Evolutionary conservation across 1,284 basidiomycete species (phyloP), one percentile per base, ranked within the genome.

Genomic region (Ganoderma sinense): DNA sequence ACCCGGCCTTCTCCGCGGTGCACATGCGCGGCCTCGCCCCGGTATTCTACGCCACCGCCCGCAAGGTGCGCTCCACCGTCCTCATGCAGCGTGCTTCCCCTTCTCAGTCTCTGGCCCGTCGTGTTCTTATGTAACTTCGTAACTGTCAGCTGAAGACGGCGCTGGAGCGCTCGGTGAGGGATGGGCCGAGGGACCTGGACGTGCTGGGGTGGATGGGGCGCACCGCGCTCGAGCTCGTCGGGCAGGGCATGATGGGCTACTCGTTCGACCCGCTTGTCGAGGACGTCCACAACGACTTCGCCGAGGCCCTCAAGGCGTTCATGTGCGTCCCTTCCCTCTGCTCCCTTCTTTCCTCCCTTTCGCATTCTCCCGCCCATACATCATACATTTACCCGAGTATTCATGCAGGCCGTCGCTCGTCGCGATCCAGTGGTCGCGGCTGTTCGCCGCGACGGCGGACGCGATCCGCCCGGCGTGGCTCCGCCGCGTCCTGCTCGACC

Each of bases 221-320:
- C 39, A n/a, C n/a, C n/a, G n/a, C n/a, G n/a, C n/a, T n/a, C n/a
- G n/a, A n/a, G n/a, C n/a, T n/a, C n/a, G n/a, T 79, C 33, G 78
- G 78, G 10, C 77, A 77, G 65, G 78, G 74, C 13, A 76, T 74
- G 2, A 70, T 81, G 13, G 80, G 79, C 5, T 75, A 78, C 64
- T 75, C 76, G 7, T 80, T 80, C 67, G 73, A 77, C 63, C 71
- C 76, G 1, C 74, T 79, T 20, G 72, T 70, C 23, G 69, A 68
- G 18, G 64, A 73, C 10, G 55, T 40, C 14, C 64, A 64, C 2
- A 69, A 78, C 63, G 68, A 70, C 23, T 79, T 77, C 59, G 71
- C 72, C 1, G 66, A 75, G 31, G 70, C 78, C 1, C 40, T 79
- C 33, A 77, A 75, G 62, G 53, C 62, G 18, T 64, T 78, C 31